phyloP scores from a whole-genome alignment of 345 rosid genomes.

The Nasturtium officinale region DNA sequence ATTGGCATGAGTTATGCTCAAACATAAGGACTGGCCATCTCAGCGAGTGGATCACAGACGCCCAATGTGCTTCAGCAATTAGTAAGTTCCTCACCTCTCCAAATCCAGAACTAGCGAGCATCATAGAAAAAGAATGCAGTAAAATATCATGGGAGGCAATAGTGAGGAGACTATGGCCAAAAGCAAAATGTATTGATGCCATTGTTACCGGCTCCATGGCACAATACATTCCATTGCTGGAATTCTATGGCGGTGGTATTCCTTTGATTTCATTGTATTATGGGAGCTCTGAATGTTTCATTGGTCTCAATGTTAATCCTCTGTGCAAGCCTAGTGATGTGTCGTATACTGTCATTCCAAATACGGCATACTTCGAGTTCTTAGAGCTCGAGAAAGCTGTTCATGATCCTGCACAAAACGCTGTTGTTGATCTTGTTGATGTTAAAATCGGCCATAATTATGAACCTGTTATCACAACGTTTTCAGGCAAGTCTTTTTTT shows the following conservation, averaged over 20 bases:
- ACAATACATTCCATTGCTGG: slow-evolving; percentile 72
- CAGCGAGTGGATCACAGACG: slow-evolving; percentile 84
- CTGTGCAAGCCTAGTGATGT: slow-evolving; percentile 70
- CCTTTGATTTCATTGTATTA: slow-evolving; percentile 81
- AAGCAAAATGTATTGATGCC: slow-evolving; percentile 76
- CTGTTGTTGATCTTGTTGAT: slow-evolving; percentile 63
- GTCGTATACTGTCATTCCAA: slow-evolving; percentile 78
- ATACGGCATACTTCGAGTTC: slow-evolving; percentile 87
- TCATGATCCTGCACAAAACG: no score
- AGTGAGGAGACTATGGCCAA: slow-evolving; percentile 74
- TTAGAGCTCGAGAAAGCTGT: slow-evolving; percentile 55
- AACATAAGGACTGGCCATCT: slow-evolving; percentile 66
- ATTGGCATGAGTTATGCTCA: slow-evolving; percentile 72
- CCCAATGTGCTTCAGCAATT: slow-evolving; percentile 51
- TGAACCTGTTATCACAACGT: slow-evolving; percentile 77
- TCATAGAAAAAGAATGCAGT: slow-evolving; percentile 56
- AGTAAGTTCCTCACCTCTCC: slow-evolving; percentile 48
- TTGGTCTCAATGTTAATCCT: slow-evolving; percentile 75
- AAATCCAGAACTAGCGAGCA: slow-evolving; percentile 53
- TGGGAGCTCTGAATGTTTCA: slow-evolving; percentile 80
- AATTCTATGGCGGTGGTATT: slow-evolving; percentile 73
- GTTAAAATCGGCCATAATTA: slow-evolving; percentile 72
- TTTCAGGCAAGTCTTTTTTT: slow-evolving; percentile 54
- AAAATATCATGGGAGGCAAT: slow-evolving; percentile 77
- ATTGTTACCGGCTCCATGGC: slow-evolving; percentile 88